Evolutionary conservation across 495 filamentous ascomycete species (phyloP).

Genomic region (Rostrohypoxylon terebratum): DNA sequence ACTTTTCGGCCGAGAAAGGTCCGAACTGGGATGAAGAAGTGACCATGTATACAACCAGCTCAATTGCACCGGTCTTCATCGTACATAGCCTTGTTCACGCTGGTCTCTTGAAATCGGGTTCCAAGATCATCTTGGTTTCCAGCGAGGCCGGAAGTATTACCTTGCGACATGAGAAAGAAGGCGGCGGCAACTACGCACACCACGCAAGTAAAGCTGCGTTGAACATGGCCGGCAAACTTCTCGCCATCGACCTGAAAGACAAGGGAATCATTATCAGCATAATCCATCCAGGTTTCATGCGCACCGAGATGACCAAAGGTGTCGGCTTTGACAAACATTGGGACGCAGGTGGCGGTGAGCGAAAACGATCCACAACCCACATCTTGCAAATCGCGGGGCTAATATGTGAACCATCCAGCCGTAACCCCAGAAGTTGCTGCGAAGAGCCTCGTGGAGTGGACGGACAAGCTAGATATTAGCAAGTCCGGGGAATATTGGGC

Average conservation of each 20-base stretch:
- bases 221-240: conserved; percentile 80
- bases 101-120: conserved; percentile 59
- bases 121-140: conserved; percentile 73
- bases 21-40: conserved; percentile 74
- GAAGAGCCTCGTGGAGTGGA: conserved; percentile 69
- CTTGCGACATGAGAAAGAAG: conserved; percentile 73
- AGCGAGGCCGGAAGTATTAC: conserved; percentile 77
- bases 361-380: background rate
- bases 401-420: conserved; percentile 54
- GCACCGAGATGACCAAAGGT: conserved; percentile 76
- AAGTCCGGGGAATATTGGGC: conserved; percentile 80
- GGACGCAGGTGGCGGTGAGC: conserved; percentile 72
- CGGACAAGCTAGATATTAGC: conserved; percentile 71
- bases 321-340: conserved; percentile 79
- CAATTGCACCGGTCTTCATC: conserved; percentile 74
- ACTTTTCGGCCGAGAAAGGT: conserved; percentile 64
- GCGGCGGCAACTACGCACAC: conserved; percentile 78
- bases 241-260: conserved; percentile 74
- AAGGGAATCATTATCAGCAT: conserved; percentile 72
- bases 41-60: conserved; percentile 76
- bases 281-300: conserved; percentile 80
- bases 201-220: conserved; percentile 78
- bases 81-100: conserved; percentile 70
- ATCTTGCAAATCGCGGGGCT: conserved; percentile 22
- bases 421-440: conserved; percentile 76